Evolutionary conservation across 345 rosid genomes (phyloP), one percentile per base, ranked within the genome.

Genomic region (Bruguiera parviflora): DNA sequence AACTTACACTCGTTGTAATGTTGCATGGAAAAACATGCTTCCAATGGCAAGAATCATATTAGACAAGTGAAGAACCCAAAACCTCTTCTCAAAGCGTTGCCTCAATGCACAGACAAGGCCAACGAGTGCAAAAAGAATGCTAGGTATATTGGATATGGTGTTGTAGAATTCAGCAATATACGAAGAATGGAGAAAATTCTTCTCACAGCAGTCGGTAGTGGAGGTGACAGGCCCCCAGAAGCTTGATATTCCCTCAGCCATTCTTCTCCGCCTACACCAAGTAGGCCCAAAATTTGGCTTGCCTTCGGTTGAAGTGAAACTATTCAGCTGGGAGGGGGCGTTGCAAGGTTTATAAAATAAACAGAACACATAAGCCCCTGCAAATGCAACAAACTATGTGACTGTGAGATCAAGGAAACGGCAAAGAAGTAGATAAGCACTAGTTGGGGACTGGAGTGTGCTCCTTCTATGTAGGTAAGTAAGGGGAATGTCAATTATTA

Each of bases 151-250:
- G 33, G 96, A 92, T 46, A 79, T 49, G 25, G 98, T 90, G 84
- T 92, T 92, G 79, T 66, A 87, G 66, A 90, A 88, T 78, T 92
- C 98, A 0, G 98, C 98, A 60, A 90, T 79, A 72, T 90, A 88
- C 0, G 90, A 81, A 7, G 96, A 90, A 74, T 87, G 52, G 22
- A 65, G 78, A 25, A 84, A 92, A 76, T 92, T 92, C 66, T 76
- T 82, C 87, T 92, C 96, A 78, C 98, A 92, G 61, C 95, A 84
- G 27, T 90, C 98, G 3, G 56, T 61, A 18, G 85, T 77, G 51
- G 97, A 84, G 22, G 96, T 92, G 66, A 90, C 95, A 2, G 98
- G 98, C 64, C 95, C 96, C 96, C 96, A 88, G 75, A 88, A 88
- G 76, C 89, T 90, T 5, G 94, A 78, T 68, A 84, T 66, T 65